These are phyloP conservation scores for Torrubiellomyces zombiae DNA, from an alignment of 2,329 filamentous ascomycete species.

Conservation along the genomic window DNA sequence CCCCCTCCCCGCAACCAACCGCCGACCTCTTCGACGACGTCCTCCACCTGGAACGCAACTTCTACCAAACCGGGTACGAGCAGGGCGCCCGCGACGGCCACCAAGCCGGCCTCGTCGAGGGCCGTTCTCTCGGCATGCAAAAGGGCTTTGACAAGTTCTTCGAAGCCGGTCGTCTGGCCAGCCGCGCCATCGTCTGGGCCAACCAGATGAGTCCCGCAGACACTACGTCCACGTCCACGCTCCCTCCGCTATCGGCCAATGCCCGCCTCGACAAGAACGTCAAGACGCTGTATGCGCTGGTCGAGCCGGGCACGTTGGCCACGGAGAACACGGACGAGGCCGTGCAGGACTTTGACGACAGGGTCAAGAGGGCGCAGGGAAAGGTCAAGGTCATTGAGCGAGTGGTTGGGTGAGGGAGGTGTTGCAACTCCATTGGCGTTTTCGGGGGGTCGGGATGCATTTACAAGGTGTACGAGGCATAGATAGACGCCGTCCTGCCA, in stretches of 20 bases:
- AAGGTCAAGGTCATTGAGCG: slow-evolving; percentile 78
- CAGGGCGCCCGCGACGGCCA: slow-evolving; percentile 62
- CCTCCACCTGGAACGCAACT: slow-evolving; percentile 46
- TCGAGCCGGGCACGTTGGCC: slow-evolving; percentile 61
- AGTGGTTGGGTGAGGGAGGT: slow-evolving; percentile 26
- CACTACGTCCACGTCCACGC: slow-evolving; percentile 5
- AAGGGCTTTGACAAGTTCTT: slow-evolving; percentile 89
- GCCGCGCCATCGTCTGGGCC: slow-evolving; percentile 69
- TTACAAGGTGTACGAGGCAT: too few relatives aligned
- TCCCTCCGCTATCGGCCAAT: slow-evolving; percentile 35
- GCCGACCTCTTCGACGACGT: slow-evolving; percentile 41
- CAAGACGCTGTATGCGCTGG: slow-evolving; percentile 54
- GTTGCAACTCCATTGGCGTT: too few relatives aligned
- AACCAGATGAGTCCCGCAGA: slow-evolving; percentile 36
- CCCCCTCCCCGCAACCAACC: too few relatives aligned
- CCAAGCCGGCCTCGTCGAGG: slow-evolving; percentile 67
- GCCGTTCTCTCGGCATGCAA: slow-evolving; percentile 76
- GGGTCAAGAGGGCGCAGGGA: slow-evolving; percentile 64
- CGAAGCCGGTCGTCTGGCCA: slow-evolving; percentile 62
- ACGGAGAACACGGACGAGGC: slow-evolving; percentile 76
- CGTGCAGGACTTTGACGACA: slow-evolving; percentile 82
- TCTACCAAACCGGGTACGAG: slow-evolving; percentile 69
- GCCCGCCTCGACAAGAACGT: slow-evolving; percentile 63
- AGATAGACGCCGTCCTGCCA: too few relatives aligned
- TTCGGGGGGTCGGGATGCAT: slow-evolving; percentile 3